Conservation (phyloP, 31 red algal species). For the Asparagopsis taxiformis region DNA sequence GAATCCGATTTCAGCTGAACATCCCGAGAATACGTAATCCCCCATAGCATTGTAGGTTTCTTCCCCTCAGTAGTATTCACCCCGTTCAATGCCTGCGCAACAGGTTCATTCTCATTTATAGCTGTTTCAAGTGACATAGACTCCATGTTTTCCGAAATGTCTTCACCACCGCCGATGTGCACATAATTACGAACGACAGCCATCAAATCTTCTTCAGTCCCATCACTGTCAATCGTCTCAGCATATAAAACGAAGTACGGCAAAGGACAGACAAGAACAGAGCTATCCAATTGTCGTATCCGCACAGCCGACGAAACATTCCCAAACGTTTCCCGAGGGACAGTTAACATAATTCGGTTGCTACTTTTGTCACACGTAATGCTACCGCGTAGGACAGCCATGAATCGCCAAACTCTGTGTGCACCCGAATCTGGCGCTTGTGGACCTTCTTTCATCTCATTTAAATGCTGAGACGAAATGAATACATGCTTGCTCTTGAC, state of each 20-base stretch:
- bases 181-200: slow-evolving; percentile 19
- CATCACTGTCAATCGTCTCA: slow-evolving; percentile 15
- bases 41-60: slow-evolving; percentile 18
- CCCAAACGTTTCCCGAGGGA: slow-evolving; percentile 20
- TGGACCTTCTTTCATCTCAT: too few species aligned
- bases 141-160: not conserved
- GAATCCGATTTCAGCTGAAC: not conserved
- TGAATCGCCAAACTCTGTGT: too few species aligned
- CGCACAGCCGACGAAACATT: slow-evolving; percentile 24
- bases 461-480: too few species aligned
- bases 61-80: not conserved
- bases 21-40: slow-evolving; percentile 17
- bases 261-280: slow-evolving; percentile 10
- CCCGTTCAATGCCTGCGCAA: not conserved
- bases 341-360: slow-evolving; percentile 25
- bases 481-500: slow-evolving; percentile 33
- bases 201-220: slow-evolving; percentile 16
- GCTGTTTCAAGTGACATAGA: not conserved
- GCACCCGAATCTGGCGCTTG: too few species aligned
- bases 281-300: slow-evolving; percentile 14
- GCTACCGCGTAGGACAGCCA: too few species aligned
- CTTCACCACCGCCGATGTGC: not conserved
- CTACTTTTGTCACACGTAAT: too few species aligned
- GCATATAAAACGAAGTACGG: slow-evolving; percentile 12
- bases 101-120: not conserved